phyloP scores from a whole-genome alignment of 345 rosid genomes.

The Iberis pinnata region DNA sequence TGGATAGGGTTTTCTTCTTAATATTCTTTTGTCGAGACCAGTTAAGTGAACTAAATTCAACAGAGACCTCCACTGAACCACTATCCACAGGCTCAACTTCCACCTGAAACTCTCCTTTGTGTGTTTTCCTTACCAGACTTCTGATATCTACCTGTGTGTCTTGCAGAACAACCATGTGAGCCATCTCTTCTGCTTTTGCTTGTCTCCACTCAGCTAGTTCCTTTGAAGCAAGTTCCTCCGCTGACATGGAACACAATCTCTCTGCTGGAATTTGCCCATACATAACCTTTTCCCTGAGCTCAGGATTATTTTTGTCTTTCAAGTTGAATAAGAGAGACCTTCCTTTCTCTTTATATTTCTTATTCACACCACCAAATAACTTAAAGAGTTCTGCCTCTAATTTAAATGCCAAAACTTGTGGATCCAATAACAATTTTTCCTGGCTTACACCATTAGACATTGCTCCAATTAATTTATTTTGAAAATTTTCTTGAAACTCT shows the following conservation, averaged over 20 bases:
- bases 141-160: conserved; percentile 71
- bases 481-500: too few relatives aligned
- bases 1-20: too few relatives aligned
- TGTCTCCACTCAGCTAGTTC: conserved; percentile 98
- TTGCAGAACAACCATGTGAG: conserved; percentile 87
- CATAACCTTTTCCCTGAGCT: conserved; percentile 75
- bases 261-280: conserved; percentile 69
- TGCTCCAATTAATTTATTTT: too few relatives aligned
- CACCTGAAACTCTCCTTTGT: conserved; percentile 94
- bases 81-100: conserved; percentile 62
- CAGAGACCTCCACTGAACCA: conserved; percentile 57
- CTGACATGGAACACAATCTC: conserved; percentile 80
- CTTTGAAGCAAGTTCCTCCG: conserved; percentile 95
- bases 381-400: conserved; percentile 84
- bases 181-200: conserved; percentile 95
- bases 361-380: conserved; percentile 89
- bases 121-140: conserved; percentile 88
- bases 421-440: too few relatives aligned
- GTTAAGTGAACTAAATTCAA: conserved; percentile 36
- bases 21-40: conserved; percentile 32
- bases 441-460: too few relatives aligned
- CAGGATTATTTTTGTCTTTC: conserved; percentile 92
- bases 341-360: conserved; percentile 90
- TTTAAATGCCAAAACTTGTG: conserved; percentile 51
- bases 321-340: conserved; percentile 91